Conservation (phyloP, 805 yeast species). For the Scheffersomyces lignosus region DNA sequence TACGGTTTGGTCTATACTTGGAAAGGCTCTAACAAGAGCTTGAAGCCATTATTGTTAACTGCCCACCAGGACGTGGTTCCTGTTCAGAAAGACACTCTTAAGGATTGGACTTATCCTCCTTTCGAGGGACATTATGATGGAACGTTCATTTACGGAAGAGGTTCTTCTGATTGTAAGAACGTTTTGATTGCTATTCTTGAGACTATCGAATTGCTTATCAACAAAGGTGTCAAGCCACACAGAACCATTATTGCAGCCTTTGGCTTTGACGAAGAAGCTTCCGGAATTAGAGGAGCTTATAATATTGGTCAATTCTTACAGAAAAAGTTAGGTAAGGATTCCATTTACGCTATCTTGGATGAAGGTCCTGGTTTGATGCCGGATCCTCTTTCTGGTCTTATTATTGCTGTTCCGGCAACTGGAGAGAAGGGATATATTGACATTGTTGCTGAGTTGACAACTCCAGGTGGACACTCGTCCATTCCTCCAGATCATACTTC, state of each 20-base stretch:
- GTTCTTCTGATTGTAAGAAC: constrained; percentile 18
- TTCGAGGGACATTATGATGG: constrained; percentile 18
- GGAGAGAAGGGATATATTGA: constrained; percentile 14
- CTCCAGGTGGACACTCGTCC: constrained; percentile 30
- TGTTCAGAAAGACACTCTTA: constrained; percentile 17
- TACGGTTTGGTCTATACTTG: constrained; percentile 17
- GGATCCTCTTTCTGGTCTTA: constrained; percentile 10
- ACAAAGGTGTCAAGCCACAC: constrained; percentile 9
- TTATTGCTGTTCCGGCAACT: constrained; percentile 14
- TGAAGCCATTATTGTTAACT: constrained; percentile 17
- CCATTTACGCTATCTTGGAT: constrained; percentile 16
- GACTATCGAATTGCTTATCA: constrained; percentile 15
- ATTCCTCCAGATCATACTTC: constrained; percentile 28
- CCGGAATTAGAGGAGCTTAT: constrained; percentile 15
- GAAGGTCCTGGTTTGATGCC: constrained; percentile 14
- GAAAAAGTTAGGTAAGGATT: constrained; percentile 14
- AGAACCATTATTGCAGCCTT: constrained; percentile 16
- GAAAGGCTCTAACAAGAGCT: constrained; percentile 13
- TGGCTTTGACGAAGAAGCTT: constrained; percentile 20
- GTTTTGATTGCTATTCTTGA: constrained; percentile 15
- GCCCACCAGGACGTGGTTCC: constrained; percentile 23
- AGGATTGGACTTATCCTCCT: constrained; percentile 21
- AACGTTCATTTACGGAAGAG: constrained; percentile 16
- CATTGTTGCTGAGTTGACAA: constrained; percentile 14
- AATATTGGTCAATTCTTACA: constrained; percentile 12